Conservation (phyloP, 2,329 filamentous ascomycete species). For the Alternaria dauci region DNA sequence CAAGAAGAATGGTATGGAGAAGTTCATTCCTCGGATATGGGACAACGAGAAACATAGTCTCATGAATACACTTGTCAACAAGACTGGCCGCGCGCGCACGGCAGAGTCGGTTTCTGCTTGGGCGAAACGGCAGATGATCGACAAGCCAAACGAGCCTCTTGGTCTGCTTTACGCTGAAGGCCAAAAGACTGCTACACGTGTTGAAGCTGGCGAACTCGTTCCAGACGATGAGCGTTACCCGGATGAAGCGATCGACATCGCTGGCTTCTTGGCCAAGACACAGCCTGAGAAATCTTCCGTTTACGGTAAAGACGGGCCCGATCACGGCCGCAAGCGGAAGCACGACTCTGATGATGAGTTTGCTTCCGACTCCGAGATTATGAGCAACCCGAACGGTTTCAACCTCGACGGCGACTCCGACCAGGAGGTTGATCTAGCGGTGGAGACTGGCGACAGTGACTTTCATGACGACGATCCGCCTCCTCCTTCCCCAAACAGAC, state of each 20-base stretch:
- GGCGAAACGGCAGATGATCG: neutral
- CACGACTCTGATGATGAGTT: neutral
- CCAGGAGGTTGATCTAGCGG: neutral
- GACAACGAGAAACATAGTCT: neutral
- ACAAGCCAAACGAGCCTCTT: conserved; percentile 1
- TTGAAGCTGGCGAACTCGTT: neutral
- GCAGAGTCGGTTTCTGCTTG: neutral
- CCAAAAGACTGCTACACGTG: neutral
- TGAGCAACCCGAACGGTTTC: neutral
- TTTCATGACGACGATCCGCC: neutral
- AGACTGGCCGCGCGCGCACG: neutral
- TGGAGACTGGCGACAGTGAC: neutral
- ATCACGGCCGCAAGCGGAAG: neutral
- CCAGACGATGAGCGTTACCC: neutral
- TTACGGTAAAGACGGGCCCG: too few relatives aligned
- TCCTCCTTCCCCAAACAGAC: neutral
- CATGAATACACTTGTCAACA: neutral
- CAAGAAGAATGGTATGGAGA: neutral
- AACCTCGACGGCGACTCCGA: neutral
- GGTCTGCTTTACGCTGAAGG: neutral
- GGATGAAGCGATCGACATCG: neutral
- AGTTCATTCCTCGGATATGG: neutral
- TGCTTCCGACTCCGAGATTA: neutral
- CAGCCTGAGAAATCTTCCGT: neutral
- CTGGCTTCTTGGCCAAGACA: neutral